A percentile compares a stretch with the other conserved stretches of the same genome.
These are phyloP conservation scores for Deakozyma indianensis DNA, from an alignment of 805 yeast species.

Conservation along the genomic window DNA sequence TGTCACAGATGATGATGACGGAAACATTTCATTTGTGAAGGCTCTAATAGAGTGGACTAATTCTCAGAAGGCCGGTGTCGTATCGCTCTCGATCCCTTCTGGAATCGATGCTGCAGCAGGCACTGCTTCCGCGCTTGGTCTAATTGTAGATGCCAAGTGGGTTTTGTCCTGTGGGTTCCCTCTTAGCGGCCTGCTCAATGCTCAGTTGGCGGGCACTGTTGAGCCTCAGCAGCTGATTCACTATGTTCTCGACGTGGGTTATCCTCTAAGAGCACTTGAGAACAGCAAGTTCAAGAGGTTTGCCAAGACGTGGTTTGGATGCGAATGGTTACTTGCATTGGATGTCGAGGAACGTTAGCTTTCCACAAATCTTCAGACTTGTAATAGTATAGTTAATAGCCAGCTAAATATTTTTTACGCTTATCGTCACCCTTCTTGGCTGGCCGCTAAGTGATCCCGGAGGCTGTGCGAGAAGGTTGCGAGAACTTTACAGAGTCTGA, in stretches of 20 bases:
- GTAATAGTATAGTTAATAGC: too few species aligned
- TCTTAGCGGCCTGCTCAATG: slow-evolving; percentile 42
- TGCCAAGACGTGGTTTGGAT: neutral
- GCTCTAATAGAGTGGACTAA: slow-evolving; percentile 58
- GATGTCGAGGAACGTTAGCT: slow-evolving; percentile 2
- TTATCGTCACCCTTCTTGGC: too few species aligned
- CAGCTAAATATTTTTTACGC: too few species aligned
- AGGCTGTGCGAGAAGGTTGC: too few species aligned
- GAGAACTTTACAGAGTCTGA: too few species aligned
- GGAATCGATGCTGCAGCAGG: slow-evolving; percentile 83
- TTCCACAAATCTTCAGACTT: slow-evolving; percentile 3
- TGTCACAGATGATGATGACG: slow-evolving; percentile 25
- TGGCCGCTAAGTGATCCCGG: too few species aligned
- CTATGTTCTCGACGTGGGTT: slow-evolving; percentile 55
- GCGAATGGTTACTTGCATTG: neutral
- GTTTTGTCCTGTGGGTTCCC: slow-evolving; percentile 66
- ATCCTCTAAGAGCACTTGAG: slow-evolving; percentile 43
- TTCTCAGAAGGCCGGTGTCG: slow-evolving; percentile 27
- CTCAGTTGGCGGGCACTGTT: slow-evolving; percentile 41
- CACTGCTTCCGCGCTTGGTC: slow-evolving; percentile 12
- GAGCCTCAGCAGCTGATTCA: slow-evolving; percentile 37
- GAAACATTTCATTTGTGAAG: slow-evolving; percentile 13
- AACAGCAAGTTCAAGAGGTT: slow-evolving; percentile 14
- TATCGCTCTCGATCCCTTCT: slow-evolving; percentile 70
- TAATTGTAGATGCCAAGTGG: slow-evolving; percentile 33